Conservation (phyloP, 257 asterid genomes). For the Solanum paucissectum region DNA sequence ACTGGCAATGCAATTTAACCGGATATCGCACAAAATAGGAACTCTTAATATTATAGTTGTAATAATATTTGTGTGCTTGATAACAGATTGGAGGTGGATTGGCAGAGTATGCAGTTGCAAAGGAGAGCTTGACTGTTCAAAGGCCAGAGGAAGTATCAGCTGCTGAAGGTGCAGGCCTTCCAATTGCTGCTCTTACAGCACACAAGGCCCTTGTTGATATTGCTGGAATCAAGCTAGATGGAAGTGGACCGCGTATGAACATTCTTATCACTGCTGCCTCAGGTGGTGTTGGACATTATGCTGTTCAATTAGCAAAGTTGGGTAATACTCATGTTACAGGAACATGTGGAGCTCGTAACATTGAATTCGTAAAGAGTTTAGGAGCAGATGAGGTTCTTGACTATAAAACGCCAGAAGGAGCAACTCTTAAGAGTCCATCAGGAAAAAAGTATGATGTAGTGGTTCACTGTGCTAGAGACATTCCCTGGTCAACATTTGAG, state of each 20-base stretch:
- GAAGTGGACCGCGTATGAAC: constrained; percentile 41
- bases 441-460: constrained; percentile 51
- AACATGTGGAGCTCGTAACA: constrained; percentile 57
- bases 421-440: constrained; percentile 57
- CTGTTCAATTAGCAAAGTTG: constrained; percentile 64
- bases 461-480: constrained; percentile 39
- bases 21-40: not conserved
- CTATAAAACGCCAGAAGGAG: constrained; percentile 55
- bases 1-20: too few relatives aligned
- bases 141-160: constrained; percentile 54
- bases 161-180: constrained; percentile 52
- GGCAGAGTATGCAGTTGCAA: constrained; percentile 44
- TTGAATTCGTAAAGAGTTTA: constrained; percentile 40
- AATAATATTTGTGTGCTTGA: not conserved
- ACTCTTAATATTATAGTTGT: not conserved
- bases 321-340: constrained; percentile 57
- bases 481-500: constrained; percentile 53
- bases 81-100: constrained; percentile 38
- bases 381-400: constrained; percentile 75
- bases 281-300: constrained; percentile 63
- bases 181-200: constrained; percentile 46
- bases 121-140: constrained; percentile 26
- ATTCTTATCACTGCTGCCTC: constrained; percentile 57
- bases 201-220: constrained; percentile 45
- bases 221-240: constrained; percentile 40